Evolutionary conservation across 73 alveolate genomes (phyloP).

Genomic region (Paraurostyla sp.): DNA sequence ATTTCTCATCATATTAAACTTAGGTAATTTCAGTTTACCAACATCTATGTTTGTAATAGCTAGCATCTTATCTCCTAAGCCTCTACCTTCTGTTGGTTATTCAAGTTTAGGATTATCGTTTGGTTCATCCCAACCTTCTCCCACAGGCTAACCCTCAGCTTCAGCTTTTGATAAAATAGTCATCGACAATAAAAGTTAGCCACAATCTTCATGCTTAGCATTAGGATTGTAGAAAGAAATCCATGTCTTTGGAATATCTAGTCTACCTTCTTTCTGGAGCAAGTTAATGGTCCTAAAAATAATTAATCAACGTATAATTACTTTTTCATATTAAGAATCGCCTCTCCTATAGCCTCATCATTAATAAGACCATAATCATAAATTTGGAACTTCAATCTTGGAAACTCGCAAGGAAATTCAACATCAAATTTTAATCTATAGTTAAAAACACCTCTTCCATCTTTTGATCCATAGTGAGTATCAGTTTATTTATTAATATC

Average conservation of each 20-base stretch:
- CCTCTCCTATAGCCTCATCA: slow-evolving; percentile 85
- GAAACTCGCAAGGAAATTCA: slow-evolving; percentile 93
- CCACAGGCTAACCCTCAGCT: slow-evolving; percentile 87
- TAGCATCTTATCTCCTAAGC: slow-evolving; percentile 77
- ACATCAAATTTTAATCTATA: slow-evolving; percentile 91
- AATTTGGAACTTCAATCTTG: slow-evolving; percentile 90
- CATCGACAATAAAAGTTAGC: slow-evolving; percentile 72
- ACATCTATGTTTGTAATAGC: slow-evolving; percentile 57
- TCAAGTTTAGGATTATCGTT: slow-evolving; percentile 92
- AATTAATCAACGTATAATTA: slow-evolving; percentile 16
- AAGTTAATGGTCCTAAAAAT: slow-evolving; percentile 69
- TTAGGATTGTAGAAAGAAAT: slow-evolving; percentile 76
- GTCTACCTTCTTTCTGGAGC: slow-evolving; percentile 84
- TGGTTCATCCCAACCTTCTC: slow-evolving; percentile 98
- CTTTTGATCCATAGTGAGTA: slow-evolving; percentile 92
- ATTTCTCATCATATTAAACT: slow-evolving; percentile 45
- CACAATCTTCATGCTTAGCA: slow-evolving; percentile 76
- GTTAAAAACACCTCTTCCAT: slow-evolving; percentile 96
- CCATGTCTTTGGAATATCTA: slow-evolving; percentile 82
- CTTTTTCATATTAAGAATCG: slow-evolving; percentile 74
- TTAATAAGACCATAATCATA: slow-evolving; percentile 86
- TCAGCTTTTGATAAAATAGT: slow-evolving; percentile 72
- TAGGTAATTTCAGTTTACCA: slow-evolving; percentile 52
- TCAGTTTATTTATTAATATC: slow-evolving; percentile 91
- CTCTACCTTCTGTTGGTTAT: slow-evolving; percentile 95